Evolutionary conservation across 2,329 filamentous ascomycete species (phyloP).

Genomic region (Pseudocercospora pini-densiflorae): DNA sequence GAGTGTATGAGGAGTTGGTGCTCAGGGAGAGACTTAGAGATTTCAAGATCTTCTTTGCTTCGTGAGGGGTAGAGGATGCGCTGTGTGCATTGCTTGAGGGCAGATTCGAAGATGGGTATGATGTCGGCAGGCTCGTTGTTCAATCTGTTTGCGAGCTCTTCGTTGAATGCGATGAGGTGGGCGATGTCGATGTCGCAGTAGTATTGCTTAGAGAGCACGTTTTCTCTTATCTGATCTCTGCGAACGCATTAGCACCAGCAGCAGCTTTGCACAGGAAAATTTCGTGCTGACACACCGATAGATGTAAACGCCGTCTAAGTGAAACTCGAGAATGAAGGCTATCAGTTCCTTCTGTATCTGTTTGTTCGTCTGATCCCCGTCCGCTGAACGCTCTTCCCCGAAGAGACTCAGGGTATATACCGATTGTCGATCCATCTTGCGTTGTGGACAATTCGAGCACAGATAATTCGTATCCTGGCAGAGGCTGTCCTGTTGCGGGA

Average conservation of each 20-base stretch:
- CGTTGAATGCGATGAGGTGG: conserved; percentile 94
- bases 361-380: conserved; percentile 43
- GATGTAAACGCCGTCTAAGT: conserved; percentile 91
- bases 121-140: conserved; percentile 90
- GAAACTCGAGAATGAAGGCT: conserved; percentile 90
- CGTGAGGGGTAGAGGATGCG: conserved; percentile 86
- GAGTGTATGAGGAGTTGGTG: conserved; percentile 97
- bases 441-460: conserved; percentile 14
- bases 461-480: neutral
- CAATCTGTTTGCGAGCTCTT: conserved; percentile 88
- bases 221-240: conserved; percentile 94
- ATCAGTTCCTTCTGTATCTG: conserved; percentile 79
- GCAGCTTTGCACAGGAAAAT: neutral
- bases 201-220: conserved; percentile 91
- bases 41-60: conserved; percentile 63
- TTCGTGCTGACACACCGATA: conserved; percentile 69
- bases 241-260: conserved; percentile 36
- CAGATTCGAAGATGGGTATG: conserved; percentile 90
- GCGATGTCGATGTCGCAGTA: conserved; percentile 96
- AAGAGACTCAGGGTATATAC: conserved; percentile 86
- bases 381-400: conserved; percentile 44
- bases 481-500: conserved; percentile 7
- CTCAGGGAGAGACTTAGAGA: conserved; percentile 61
- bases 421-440: conserved; percentile 80
- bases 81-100: conserved; percentile 88